Evolutionary conservation across 257 asterid species (phyloP).

Genomic region (Jasminum sambac): DNA sequence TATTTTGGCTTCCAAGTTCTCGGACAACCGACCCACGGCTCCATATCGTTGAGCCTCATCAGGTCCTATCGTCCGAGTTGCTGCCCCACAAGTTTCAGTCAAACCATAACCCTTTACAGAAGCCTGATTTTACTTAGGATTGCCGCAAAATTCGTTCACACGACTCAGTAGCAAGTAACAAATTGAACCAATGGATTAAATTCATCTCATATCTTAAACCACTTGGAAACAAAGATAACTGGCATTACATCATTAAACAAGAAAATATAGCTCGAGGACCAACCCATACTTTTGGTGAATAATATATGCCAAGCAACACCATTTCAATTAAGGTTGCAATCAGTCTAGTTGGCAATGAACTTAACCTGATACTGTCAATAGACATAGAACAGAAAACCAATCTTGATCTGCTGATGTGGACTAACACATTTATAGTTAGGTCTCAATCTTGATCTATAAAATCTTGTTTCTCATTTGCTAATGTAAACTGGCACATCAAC

Average conservation of each 20-base stretch:
- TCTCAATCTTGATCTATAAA: no score
- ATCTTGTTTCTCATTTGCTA: no score
- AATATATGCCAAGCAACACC: background rate
- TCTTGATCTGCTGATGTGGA: no score
- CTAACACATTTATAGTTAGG: no score
- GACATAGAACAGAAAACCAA: no score
- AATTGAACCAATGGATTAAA: background rate
- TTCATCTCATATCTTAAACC: background rate
- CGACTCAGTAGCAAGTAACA: background rate
- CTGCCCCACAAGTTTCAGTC: constrained; percentile 79
- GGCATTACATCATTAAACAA: background rate
- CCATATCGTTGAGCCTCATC: constrained; percentile 60
- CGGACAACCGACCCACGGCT: constrained; percentile 72
- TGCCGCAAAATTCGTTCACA: background rate
- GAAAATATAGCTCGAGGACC: background rate
- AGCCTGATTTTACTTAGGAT: background rate
- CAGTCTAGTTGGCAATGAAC: background rate
- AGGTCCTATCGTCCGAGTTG: constrained; percentile 49
- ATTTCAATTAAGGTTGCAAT: no score
- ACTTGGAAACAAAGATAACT: background rate
- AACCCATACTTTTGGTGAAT: no score
- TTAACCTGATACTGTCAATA: no score
- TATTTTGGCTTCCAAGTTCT: constrained; percentile 71
- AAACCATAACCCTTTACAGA: constrained; percentile 75
- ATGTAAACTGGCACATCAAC: no score